phyloP scores from a whole-genome alignment of 805 yeast species.

The Nakazawaea siamensis region DNA sequence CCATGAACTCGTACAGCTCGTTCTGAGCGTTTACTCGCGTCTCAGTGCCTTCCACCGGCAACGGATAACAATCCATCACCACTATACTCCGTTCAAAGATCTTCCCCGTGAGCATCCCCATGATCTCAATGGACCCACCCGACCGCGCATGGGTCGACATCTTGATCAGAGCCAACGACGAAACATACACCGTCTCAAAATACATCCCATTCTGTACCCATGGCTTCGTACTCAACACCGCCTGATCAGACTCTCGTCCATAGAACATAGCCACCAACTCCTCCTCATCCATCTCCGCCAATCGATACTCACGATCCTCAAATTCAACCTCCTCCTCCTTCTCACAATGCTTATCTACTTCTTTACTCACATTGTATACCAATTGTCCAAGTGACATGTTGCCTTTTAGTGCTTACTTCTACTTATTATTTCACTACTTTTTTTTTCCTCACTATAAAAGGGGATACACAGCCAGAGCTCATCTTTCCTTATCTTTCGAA shows the following conservation, averaged over 20 bases:
- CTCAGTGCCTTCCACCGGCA: slow-evolving; percentile 96
- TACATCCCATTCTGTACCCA: slow-evolving; percentile 54
- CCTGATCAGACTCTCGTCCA: background rate
- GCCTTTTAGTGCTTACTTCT: too few species aligned
- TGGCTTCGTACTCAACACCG: slow-evolving; percentile 25
- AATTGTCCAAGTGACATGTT: too few species aligned
- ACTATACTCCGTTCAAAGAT: slow-evolving; percentile 46
- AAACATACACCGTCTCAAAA: slow-evolving; percentile 54
- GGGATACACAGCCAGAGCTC: too few species aligned
- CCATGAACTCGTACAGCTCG: slow-evolving; percentile 95
- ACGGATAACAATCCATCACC: slow-evolving; percentile 73
- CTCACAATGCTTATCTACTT: background rate
- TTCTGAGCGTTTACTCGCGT: slow-evolving; percentile 90
- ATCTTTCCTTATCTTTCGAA: too few species aligned
- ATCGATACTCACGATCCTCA: too few species aligned
- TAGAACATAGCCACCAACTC: slow-evolving; percentile 2
- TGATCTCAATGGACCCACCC: slow-evolving; percentile 84
- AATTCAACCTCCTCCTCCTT: slow-evolving; percentile 4
- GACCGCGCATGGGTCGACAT: slow-evolving; percentile 74
- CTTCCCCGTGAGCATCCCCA: slow-evolving; percentile 92
- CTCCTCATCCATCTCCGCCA: background rate
- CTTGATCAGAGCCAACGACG: slow-evolving; percentile 64
- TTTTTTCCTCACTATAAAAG: too few species aligned
- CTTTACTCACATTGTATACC: slow-evolving; percentile 6
- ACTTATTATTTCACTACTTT: too few species aligned